Base-by-base conservation (phyloP, 1,284 basidiomycete genomes). In the Tilletiaria anomala region DNA sequence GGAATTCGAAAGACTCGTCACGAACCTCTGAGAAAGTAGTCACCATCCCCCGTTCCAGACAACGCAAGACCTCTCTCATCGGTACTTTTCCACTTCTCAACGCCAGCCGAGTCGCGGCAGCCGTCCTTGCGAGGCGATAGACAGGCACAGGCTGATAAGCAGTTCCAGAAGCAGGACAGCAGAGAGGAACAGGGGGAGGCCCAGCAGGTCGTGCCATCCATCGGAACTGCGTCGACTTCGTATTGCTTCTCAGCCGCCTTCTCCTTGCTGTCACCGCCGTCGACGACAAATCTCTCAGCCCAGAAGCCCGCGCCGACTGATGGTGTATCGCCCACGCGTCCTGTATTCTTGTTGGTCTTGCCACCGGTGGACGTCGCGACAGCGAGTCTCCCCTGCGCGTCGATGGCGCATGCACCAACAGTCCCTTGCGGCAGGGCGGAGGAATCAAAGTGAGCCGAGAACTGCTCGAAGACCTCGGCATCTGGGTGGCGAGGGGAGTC, bases 11-110 rank as follows among this genome's bases (percentile, higher is more conserved):
- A n/a, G n/a, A n/a, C n/a, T n/a, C n/a, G n/a, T n/a, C n/a, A n/a
- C n/a, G n/a, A n/a, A 42, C 73, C 73, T 34, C 82, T 73, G 43
- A 85, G 83, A 62, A 80, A 86, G 60, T 80, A 82, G 68, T 86
- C 83, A 43, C 83, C 83, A 54, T 84, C 78, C 3, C 83, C 83
- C 11, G 83, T 86, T 0, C 82, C 80, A 29, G 80, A 82, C 18
- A 85, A 69, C 1, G 80, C 82, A n/a, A 86, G 69, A 1, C 77
- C 79, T n/a, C 62, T 60, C 15, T 19, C 21, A 31, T 16, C 20
- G 23, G 6, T 15, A 31, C 14, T 24, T 17, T n/a, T n/a, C n/a
- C n/a, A n/a, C n/a, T n/a, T n/a, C n/a, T n/a, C n/a, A n/a, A n/a
- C n/a, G n/a, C 67, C 5, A 49, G 53, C 8, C 57, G 47, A 47